Conservation (phyloP, 768 basidiomycete genomes). For the Phlegmacium glaucopus region DNA sequence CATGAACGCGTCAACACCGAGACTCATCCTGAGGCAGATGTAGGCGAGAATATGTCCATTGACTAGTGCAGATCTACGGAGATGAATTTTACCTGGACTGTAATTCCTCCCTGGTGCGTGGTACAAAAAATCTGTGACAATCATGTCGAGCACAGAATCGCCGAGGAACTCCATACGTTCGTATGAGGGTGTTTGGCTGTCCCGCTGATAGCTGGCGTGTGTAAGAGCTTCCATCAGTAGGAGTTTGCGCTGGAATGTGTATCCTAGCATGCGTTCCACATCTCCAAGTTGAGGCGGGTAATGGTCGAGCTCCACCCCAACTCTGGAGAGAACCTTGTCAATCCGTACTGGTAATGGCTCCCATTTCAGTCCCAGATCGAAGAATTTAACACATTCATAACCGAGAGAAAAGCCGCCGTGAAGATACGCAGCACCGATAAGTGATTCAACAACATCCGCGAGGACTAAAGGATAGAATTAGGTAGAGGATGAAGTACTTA, state of each 20-base stretch:
- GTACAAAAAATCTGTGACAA: conserved; percentile 68
- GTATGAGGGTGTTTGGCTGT: conserved; percentile 60
- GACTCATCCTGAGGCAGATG: conserved; percentile 50
- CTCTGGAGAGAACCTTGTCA: conserved; percentile 36
- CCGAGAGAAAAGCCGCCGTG: conserved; percentile 63
- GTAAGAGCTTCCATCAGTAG: conserved; percentile 73
- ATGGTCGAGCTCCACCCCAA: conserved; percentile 30
- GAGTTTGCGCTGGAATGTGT: conserved; percentile 58
- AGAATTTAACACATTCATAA: conserved; percentile 54
- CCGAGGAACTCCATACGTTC: conserved; percentile 81
- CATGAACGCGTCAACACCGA: conserved; percentile 45
- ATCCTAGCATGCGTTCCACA: conserved; percentile 67
- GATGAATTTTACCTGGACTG: conserved; percentile 64
- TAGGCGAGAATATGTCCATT: conserved; percentile 73
- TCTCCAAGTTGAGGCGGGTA: conserved; percentile 48
- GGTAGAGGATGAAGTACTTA: background rate
- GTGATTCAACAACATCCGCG: conserved; percentile 80
- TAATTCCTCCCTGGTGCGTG: conserved; percentile 62
- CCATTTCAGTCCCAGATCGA: conserved; percentile 63
- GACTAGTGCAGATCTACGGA: conserved; percentile 66
- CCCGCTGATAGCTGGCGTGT: conserved; percentile 65
- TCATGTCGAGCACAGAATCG: conserved; percentile 72
- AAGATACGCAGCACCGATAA: conserved; percentile 76
- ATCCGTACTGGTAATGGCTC: conserved; percentile 46
- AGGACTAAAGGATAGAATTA: conserved; percentile 42